Evolutionary conservation across 23 red algal species (phyloP), one percentile per base, ranked within the genome.

Genomic region (Gracilaria domingensis): DNA sequence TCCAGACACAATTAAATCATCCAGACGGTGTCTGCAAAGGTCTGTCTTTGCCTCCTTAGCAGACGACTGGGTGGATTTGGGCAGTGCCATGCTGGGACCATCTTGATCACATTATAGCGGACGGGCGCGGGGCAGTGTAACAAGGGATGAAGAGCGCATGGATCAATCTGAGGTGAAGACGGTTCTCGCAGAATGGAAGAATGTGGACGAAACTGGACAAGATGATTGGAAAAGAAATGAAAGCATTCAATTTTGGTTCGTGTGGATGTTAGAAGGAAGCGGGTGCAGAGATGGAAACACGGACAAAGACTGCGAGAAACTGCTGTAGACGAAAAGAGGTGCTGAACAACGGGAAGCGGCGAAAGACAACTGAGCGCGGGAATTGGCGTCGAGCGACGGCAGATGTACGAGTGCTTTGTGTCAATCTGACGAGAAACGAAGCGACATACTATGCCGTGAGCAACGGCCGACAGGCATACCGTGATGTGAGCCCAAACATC

Each of bases 211-310:
- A 9, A 54, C 53, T 42, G 1, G 51, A 20, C 5, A 20, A 24
- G 79, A 65, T 29, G 50, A 26, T 61, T 26, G 58, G 79, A 14
- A 65, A 55, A 23, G 79, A 65, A 55, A 82, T 17, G 79, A 82
- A 82, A 38, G 79, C 79, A 32, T 61, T 82, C 72, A 77, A 51
- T 77, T 9, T 77, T 28, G 14, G 45, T 4, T 16, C 3, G 69
- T 74, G 3, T 1, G 51, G 51, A 20, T 18, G 1, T 18, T 20
- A 55, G 51, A 14, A 20, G 18, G 13, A 16, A 55, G 14, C 1
- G 8, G 51, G 18, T 20, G 14, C 51, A 55, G 14, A 7, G 51
- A 1, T 55, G 51, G 51, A 55, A 20, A 55, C 6, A 18, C 51
- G 51, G 17, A 20, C 9, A 55, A 55, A 1, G 11, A 55, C 51